Conservation (phyloP, 805 yeast species). For the Cephaloascus albidus region DNA sequence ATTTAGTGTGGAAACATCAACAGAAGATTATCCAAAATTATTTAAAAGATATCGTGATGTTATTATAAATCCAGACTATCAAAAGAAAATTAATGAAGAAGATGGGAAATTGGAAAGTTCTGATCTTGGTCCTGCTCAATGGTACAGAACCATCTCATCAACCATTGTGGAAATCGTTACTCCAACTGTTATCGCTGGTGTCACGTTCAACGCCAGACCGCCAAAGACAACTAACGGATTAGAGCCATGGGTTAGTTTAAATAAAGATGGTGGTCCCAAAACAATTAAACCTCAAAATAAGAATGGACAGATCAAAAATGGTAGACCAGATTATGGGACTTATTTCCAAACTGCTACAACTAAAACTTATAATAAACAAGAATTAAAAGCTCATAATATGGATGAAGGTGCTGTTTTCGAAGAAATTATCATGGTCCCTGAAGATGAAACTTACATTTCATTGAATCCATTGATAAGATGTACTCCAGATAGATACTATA, state of each 20-base stretch:
- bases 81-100: constrained; percentile 13
- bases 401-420: constrained; percentile 46
- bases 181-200: constrained; percentile 56
- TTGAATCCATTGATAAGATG: constrained; percentile 79
- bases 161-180: constrained; percentile 47
- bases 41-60: constrained; percentile 8
- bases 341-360: constrained; percentile 69
- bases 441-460: constrained; percentile 63
- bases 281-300: constrained; percentile 71
- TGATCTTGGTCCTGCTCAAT: constrained; percentile 38
- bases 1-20: no score
- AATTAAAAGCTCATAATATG: constrained; percentile 68
- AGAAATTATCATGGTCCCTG: constrained; percentile 49
- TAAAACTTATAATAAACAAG: constrained; percentile 43
- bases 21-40: no score
- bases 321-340: constrained; percentile 64
- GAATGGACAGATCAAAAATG: constrained; percentile 59
- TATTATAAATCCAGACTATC: constrained; percentile 19
- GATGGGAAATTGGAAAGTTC: constrained; percentile 3
- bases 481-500: constrained; percentile 66
- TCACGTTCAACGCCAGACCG: constrained; percentile 59
- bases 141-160: constrained; percentile 65
- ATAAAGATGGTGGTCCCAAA: constrained; percentile 71
- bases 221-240: constrained; percentile 63
- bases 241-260: constrained; percentile 73